phyloP scores from a whole-genome alignment of 345 rosid species.

The Cochlearia excelsa region DNA sequence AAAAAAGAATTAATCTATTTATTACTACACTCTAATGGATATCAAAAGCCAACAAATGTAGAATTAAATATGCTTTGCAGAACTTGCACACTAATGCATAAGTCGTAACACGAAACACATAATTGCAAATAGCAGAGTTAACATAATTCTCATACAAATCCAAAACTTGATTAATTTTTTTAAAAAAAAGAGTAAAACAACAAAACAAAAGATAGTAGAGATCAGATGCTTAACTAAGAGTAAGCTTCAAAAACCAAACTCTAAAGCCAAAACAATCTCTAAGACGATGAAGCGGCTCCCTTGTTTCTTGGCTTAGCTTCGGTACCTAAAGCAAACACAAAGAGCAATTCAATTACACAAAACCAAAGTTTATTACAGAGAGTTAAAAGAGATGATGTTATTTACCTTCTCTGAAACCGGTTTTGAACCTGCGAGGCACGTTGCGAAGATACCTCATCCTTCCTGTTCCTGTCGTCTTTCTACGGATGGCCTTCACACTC shows the following conservation, averaged over 20 bases:
- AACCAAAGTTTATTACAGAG: too few relatives aligned
- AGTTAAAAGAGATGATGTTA: not conserved
- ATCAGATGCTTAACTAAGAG: not conserved
- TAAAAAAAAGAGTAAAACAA: not conserved
- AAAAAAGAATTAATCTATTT: too few relatives aligned
- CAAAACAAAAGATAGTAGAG: not conserved
- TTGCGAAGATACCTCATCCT: conserved; percentile 73
- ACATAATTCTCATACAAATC: not conserved
- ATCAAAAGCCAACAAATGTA: too few relatives aligned
- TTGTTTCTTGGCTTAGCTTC: conserved; percentile 36
- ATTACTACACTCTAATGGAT: too few relatives aligned
- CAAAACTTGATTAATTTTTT: not conserved
- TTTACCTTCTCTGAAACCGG: conserved; percentile 73
- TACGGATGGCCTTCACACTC: conserved; percentile 74
- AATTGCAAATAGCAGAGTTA: not conserved
- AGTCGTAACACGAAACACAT: not conserved
- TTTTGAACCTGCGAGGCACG: conserved; percentile 75
- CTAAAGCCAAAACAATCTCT: conserved; percentile 10
- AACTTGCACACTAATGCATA: not conserved
- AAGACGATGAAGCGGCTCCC: conserved; percentile 57
- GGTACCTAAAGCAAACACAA: conserved; percentile 44
- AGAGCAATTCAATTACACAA: not conserved
- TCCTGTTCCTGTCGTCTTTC: conserved; percentile 82
- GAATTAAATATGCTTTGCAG: too few relatives aligned
- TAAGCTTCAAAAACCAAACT: conserved; percentile 2